Conservation (phyloP, 768 basidiomycete species). For the Asterophora lycoperdoides region DNA sequence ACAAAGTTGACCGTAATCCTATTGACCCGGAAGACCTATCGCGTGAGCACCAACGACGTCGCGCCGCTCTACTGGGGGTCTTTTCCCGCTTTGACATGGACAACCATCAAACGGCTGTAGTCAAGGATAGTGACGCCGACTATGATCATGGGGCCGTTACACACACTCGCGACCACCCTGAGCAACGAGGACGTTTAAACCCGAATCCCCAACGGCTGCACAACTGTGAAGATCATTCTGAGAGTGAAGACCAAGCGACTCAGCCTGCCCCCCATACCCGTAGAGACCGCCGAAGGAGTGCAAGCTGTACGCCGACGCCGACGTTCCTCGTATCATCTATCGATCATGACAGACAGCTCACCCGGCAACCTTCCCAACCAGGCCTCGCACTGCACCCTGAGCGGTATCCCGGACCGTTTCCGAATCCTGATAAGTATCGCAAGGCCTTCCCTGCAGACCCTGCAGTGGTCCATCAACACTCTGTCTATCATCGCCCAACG, state of each 20-base stretch:
- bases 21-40: constrained; percentile 11
- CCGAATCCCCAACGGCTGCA: constrained; percentile 12
- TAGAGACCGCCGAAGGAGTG: constrained; percentile 23
- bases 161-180: constrained; percentile 21
- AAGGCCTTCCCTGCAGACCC: constrained; percentile 21
- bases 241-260: background rate
- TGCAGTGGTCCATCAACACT: constrained; percentile 23
- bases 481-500: constrained; percentile 22
- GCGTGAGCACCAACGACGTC: constrained; percentile 24
- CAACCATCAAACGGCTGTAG: background rate
- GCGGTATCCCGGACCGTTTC: constrained; percentile 8
- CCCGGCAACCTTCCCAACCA: background rate
- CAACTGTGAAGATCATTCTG: constrained; percentile 29
- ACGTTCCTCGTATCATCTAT: constrained; percentile 16
- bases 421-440: background rate
- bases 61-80: constrained; percentile 32
- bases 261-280: background rate
- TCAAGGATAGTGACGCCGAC: constrained; percentile 24
- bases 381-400: constrained; percentile 1
- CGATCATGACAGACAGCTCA: constrained; percentile 12
- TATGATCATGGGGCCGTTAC: constrained; percentile 36
- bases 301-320: constrained; percentile 21
- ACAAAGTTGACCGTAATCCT: background rate
- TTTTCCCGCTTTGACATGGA: constrained; percentile 28
- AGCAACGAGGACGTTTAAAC: background rate